A percentile compares a stretch with the other conserved stretches of the same genome.
Evolutionary conservation across 805 yeast species (phyloP).

Genomic region (Cyberlindnera galapagoensis): DNA sequence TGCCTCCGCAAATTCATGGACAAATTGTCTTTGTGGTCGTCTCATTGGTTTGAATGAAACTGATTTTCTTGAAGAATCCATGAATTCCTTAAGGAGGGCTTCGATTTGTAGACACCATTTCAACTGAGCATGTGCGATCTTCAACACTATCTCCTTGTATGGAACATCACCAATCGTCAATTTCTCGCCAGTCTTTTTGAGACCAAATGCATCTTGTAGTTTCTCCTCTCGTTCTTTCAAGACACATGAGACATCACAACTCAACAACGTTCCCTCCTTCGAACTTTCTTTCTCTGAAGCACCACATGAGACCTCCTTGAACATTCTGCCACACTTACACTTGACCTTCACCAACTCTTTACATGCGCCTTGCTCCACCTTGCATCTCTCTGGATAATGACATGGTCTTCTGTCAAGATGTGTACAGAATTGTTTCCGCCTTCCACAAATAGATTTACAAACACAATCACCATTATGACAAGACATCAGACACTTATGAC

Average conservation of each 20-base stretch:
- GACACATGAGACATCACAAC: slow-evolving; percentile 70
- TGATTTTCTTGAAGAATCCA: slow-evolving; percentile 32
- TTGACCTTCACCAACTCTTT: slow-evolving; percentile 38
- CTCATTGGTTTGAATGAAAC: slow-evolving; percentile 72
- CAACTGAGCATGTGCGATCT: slow-evolving; percentile 34
- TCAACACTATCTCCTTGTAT: slow-evolving; percentile 19
- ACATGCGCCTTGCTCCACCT: slow-evolving; percentile 44
- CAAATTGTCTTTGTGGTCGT: slow-evolving; percentile 57
- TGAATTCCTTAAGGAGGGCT: slow-evolving; percentile 40
- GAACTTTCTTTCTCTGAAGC: slow-evolving; percentile 34
- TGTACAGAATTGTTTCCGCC: slow-evolving; percentile 48
- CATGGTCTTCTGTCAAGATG: slow-evolving; percentile 62
- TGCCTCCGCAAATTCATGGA: slow-evolving; percentile 59
- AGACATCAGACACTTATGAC: slow-evolving; percentile 43
- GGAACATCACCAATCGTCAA: slow-evolving; percentile 13
- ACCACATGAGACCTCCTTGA: slow-evolving; percentile 48
- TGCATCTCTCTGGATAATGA: slow-evolving; percentile 52
- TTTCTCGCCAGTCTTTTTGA: slow-evolving; percentile 8
- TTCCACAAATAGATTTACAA: slow-evolving; percentile 58
- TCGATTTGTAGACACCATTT: slow-evolving; percentile 70
- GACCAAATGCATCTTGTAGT: slow-evolving; percentile 57
- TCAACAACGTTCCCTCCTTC: slow-evolving; percentile 31
- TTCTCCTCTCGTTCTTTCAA: slow-evolving; percentile 50
- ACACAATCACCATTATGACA: slow-evolving; percentile 63
- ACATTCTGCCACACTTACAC: slow-evolving; percentile 62